phyloP scores from a whole-genome alignment of 2,329 filamentous ascomycete species.

The Xylariaceae sp. region DNA sequence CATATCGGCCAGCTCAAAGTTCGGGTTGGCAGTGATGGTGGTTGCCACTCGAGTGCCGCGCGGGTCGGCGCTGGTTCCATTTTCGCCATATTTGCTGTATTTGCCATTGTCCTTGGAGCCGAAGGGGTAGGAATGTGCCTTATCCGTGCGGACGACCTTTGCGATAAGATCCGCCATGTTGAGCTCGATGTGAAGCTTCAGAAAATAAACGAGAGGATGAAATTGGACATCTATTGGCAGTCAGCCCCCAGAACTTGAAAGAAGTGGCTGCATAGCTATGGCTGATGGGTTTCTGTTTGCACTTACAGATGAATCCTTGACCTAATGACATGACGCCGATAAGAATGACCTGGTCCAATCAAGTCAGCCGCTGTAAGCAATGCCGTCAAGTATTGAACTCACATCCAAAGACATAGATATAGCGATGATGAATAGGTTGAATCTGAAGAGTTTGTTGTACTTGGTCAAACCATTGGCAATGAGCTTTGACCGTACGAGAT shows the following conservation, averaged over 20 bases:
- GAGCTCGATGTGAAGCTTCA: slow-evolving; percentile 43
- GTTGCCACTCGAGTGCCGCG: not conserved
- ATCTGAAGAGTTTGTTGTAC: slow-evolving; percentile 36
- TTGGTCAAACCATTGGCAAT: slow-evolving; percentile 38
- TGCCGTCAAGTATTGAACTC: not conserved
- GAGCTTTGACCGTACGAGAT: slow-evolving; percentile 33
- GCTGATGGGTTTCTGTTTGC: no score
- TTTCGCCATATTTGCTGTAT: not conserved
- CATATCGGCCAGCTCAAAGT: not conserved
- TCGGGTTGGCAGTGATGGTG: not conserved
- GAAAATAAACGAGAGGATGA: slow-evolving; percentile 38
- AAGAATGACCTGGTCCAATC: slow-evolving; percentile 10
- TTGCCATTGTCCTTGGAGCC: not conserved
- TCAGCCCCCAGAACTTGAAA: no score
- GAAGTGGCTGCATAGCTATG: no score
- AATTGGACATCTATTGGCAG: slow-evolving; percentile 31
- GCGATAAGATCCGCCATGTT: slow-evolving; percentile 39
- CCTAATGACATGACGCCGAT: slow-evolving; percentile 36
- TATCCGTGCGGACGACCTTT: slow-evolving; percentile 19
- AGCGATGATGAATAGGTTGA: slow-evolving; percentile 36
- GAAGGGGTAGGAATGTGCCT: not conserved
- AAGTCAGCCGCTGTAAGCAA: not conserved
- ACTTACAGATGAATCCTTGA: slow-evolving; percentile 32
- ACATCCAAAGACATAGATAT: slow-evolving; percentile 38
- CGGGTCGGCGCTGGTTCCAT: not conserved